Base-by-base conservation (phyloP, 2,329 filamentous ascomycete genomes). In the Fusarium kyushuense region DNA sequence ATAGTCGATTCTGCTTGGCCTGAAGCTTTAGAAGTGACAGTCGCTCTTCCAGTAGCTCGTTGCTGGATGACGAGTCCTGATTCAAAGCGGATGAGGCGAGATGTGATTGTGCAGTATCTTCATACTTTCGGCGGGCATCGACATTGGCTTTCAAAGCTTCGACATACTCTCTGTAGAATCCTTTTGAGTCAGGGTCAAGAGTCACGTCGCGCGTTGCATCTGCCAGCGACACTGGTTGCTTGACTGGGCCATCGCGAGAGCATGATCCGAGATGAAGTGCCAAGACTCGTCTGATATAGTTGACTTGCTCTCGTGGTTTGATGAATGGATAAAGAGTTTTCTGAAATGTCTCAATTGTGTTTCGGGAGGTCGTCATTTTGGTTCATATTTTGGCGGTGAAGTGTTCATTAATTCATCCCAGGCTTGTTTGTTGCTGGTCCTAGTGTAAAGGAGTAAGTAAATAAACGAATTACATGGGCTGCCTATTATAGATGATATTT, bases 271-370 rank as follows among this genome's bases (percentile, higher is more conserved):
- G 78, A 66, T 89, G 83, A 21, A 85, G 80, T 41, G 85, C 82
- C 45, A 89, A 73, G 30, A 88, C 78, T 49, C 84, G 84, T 64
- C 86, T 82, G 57, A 90, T 85, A 46, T 85, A 84, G 35, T 83
- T 79, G 48, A 84, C 81, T 68, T 90, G 86, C 58, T 89, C 86
- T 27, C 87, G 83, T 29, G 85, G 82, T 52, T 85, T 86, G 57
- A 89, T 79, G 63, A 83, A 88, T 6, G 85, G 83, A 33, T 81
- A 78, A 23, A 90, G 79, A 19, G 76, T 78, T 40, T 78, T 76
- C 55, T 83, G 80, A 33, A 85, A 75, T 33, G 76, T 76, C 47
- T 79, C 72, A 56, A 74, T 51, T 13, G 63, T 65, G 35, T 83
- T 79, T 21, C 78, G 59, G 30, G 79, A 54, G 65, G 75, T 67